Evolutionary conservation across 225 moss, liverwort and hornwort species (phyloP), one percentile per base, ranked within the genome.

Genomic region (Physcomitrellopsis africana): DNA sequence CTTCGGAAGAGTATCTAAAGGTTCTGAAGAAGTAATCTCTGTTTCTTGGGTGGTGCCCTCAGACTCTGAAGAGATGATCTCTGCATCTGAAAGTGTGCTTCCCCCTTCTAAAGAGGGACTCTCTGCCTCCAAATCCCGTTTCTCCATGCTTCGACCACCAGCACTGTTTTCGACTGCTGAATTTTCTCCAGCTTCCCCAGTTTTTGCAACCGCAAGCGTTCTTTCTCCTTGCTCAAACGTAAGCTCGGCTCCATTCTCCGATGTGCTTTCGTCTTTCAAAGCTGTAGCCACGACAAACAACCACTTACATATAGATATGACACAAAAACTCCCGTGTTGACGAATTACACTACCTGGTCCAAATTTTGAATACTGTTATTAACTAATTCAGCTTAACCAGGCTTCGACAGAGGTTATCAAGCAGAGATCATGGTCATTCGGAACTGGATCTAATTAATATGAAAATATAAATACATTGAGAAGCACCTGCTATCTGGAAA

Each of bases 91-190:
- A 17, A 47, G 8, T 45, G 45, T 19, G 60, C 18, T 64, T 46
- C 56, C 46, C 29, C 32, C 17, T 2, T 46, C 17, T 71, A n/a
- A n/a, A n/a, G 71, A 58, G 64, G 64, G 47, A 60, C 8, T 59
- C 44, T 64, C 43, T 72, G 46, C 49, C 61, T 79, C 60, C 11
- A 59, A 67, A 68, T 68, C 53, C 45, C 9, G 42, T 61, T 46
- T 60, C 44, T 73, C 22, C 14, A 65, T 29, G 44, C 22, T 27
- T 17, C 47, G 26, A 51, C 62, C 22, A 27, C 46, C 43, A 37
- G 58, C 63, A 64, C 12, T 76, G 27, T 77, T 81, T 57, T 72
- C 55, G 59, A 52, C 63, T 55, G 49, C 60, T 60, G 51, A 65
- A 19, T 48, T 65, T 41, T 41, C 48, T 62, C 68, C 84, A 65